Evolutionary conservation across 2,329 filamentous ascomycete species (phyloP).

Genomic region (Penicillium sp.): DNA sequence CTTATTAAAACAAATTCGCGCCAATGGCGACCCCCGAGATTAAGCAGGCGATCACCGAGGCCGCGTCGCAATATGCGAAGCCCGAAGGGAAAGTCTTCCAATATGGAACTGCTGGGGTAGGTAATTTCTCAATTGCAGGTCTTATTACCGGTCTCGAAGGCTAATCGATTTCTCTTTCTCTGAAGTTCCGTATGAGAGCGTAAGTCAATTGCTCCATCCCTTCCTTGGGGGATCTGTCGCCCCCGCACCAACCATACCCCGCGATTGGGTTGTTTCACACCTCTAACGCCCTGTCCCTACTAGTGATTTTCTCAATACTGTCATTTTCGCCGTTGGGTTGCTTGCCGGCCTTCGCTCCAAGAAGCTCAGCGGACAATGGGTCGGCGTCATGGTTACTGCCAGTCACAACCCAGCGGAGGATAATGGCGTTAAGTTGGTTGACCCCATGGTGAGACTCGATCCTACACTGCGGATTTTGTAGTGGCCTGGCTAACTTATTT

Average conservation of each 20-base stretch:
- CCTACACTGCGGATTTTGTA: neutral
- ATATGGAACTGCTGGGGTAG: slow-evolving; percentile 66
- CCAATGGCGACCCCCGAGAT: slow-evolving; percentile 50
- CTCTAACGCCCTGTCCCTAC: slow-evolving; percentile 35
- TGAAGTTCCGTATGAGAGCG: slow-evolving; percentile 72
- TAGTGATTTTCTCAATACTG: slow-evolving; percentile 82
- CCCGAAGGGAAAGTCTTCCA: slow-evolving; percentile 57
- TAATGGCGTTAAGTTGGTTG: slow-evolving; percentile 94
- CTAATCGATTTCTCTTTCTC: slow-evolving; percentile 19
- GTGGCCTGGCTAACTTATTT: slow-evolving; percentile 19
- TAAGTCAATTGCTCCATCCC: slow-evolving; percentile 45
- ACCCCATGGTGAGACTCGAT: slow-evolving; percentile 71
- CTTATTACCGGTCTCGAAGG: slow-evolving; percentile 6
- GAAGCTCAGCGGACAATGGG: slow-evolving; percentile 86
- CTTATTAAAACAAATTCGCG: slow-evolving; percentile 24
- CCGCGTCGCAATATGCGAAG: slow-evolving; percentile 55
- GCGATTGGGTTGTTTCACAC: slow-evolving; percentile 36
- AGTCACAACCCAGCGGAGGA: slow-evolving; percentile 90
- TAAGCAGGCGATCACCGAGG: slow-evolving; percentile 52
- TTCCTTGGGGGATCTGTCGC: slow-evolving; percentile 31
- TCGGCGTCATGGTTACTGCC: slow-evolving; percentile 95
- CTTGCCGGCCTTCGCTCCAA: slow-evolving; percentile 86
- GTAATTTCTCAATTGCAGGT: slow-evolving; percentile 32
- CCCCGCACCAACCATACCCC: slow-evolving; percentile 38
- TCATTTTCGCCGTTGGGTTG: slow-evolving; percentile 90